Evolutionary conservation across 2,329 filamentous ascomycete species (phyloP).

Genomic region (Penicillium sp.): DNA sequence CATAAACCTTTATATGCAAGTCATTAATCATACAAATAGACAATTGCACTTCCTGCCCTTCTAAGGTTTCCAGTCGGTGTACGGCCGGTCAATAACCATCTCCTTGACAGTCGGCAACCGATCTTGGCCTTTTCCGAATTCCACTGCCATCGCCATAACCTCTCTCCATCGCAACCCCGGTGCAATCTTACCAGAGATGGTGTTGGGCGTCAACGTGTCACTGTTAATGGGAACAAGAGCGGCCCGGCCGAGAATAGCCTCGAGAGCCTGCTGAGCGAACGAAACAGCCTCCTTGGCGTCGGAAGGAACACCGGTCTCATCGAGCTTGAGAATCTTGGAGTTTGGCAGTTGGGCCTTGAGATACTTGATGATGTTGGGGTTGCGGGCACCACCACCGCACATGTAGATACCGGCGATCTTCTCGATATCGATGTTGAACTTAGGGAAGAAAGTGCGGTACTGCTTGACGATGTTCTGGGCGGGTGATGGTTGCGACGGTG

Average conservation of each 20-base stretch:
- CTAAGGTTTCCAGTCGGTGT: constrained; percentile 1
- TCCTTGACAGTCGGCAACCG: constrained; percentile 4
- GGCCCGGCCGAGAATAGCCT: constrained; percentile 52
- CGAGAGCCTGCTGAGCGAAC: constrained; percentile 58
- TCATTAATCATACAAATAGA: constrained; percentile 2
- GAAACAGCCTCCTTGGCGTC: constrained; percentile 56
- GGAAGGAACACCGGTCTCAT: constrained; percentile 53
- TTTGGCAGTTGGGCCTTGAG: constrained; percentile 44
- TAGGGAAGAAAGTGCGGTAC: constrained; percentile 36
- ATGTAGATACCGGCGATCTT: constrained; percentile 54
- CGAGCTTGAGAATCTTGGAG: constrained; percentile 50
- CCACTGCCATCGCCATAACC: constrained; percentile 3
- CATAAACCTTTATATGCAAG: neutral
- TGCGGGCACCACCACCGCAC: constrained; percentile 56
- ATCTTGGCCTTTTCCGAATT: constrained; percentile 3
- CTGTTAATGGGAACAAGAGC: constrained; percentile 46
- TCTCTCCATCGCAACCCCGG: constrained; percentile 4
- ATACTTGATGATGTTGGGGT: constrained; percentile 55
- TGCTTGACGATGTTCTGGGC: constrained; percentile 51
- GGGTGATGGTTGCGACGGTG: constrained; percentile 52
- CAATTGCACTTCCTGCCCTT: neutral
- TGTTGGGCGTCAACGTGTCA: constrained; percentile 5
- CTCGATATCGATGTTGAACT: constrained; percentile 45
- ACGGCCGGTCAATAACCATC: constrained; percentile 5
- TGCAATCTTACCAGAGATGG: constrained; percentile 5